Conservation (phyloP, 2,329 filamentous ascomycete genomes). For the Sclerotinia spermophila region DNA sequence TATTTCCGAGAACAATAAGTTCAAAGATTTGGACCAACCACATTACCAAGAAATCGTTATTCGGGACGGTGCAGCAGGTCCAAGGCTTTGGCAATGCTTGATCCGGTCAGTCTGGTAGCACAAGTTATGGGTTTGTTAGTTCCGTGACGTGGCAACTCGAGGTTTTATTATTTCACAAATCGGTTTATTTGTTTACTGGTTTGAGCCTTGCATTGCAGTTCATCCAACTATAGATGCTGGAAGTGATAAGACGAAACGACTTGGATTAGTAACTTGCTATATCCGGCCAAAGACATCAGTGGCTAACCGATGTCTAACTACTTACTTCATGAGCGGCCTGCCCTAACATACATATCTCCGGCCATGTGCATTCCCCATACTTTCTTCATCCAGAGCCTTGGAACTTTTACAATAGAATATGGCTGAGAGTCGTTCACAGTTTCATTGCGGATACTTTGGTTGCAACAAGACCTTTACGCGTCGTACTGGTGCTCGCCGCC, state of each 20-base stretch:
- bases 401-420: constrained; percentile 2
- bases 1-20: not conserved
- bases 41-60: not conserved
- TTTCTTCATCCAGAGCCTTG: constrained; percentile 16
- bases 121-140: not conserved
- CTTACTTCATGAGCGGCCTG: not conserved
- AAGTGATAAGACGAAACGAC: not conserved
- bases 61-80: not conserved
- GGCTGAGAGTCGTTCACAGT: not conserved
- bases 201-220: constrained; percentile 6
- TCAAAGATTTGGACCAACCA: not conserved
- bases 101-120: not conserved
- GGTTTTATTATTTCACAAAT: constrained; percentile 6
- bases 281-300: not conserved
- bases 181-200: not conserved
- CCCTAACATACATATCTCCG: constrained; percentile 5
- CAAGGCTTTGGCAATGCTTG: constrained; percentile 10
- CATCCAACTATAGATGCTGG: not conserved
- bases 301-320: not conserved
- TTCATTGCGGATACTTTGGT: constrained; percentile 11
- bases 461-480: constrained; percentile 18
- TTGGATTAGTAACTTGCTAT: not conserved
- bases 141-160: constrained; percentile 10
- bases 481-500: constrained; percentile 15
- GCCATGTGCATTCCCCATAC: not conserved